phyloP scores from a whole-genome alignment of 768 basidiomycete genomes.

The Cystofilobasidium ferigula region DNA sequence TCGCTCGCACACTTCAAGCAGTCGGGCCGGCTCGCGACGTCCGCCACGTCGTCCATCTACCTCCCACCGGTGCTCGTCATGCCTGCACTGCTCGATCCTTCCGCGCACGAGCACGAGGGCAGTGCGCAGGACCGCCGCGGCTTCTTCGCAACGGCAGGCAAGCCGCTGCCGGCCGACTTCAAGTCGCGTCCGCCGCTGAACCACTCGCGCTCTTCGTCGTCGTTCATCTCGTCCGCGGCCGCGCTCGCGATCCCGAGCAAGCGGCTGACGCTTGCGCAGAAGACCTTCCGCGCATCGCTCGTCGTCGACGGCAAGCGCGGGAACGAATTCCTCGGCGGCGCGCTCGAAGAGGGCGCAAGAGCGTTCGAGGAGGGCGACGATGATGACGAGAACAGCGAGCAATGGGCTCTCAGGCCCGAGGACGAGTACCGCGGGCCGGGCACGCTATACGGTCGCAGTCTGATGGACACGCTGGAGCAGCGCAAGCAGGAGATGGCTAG shows the following conservation, averaged over 20 bases:
- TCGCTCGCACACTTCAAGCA: slow-evolving; percentile 24
- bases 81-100: slow-evolving; percentile 22
- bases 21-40: slow-evolving; percentile 14
- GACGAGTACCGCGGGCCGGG: slow-evolving; percentile 22
- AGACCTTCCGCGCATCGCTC: slow-evolving; percentile 24
- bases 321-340: slow-evolving; percentile 19
- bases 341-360: slow-evolving; percentile 21
- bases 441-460: slow-evolving; percentile 23
- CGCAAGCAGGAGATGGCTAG: slow-evolving; percentile 17
- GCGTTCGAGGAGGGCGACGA: slow-evolving; percentile 22
- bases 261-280: slow-evolving; percentile 20
- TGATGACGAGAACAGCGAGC: slow-evolving; percentile 8
- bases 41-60: slow-evolving; percentile 20
- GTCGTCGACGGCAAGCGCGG: slow-evolving; percentile 25
- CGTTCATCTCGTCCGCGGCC: slow-evolving; percentile 17
- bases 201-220: slow-evolving; percentile 13
- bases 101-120: not conserved
- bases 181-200: slow-evolving; percentile 4
- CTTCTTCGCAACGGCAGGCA: slow-evolving; percentile 13
- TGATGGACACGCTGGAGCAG: slow-evolving; percentile 25
- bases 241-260: slow-evolving; percentile 8
- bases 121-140: not conserved
- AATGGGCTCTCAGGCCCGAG: not conserved
- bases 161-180: slow-evolving; percentile 15
- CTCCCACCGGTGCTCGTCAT: slow-evolving; percentile 25